Conservation (phyloP, 1,284 basidiomycete genomes). For the Cutaneotrichosporon cutaneum region DNA sequence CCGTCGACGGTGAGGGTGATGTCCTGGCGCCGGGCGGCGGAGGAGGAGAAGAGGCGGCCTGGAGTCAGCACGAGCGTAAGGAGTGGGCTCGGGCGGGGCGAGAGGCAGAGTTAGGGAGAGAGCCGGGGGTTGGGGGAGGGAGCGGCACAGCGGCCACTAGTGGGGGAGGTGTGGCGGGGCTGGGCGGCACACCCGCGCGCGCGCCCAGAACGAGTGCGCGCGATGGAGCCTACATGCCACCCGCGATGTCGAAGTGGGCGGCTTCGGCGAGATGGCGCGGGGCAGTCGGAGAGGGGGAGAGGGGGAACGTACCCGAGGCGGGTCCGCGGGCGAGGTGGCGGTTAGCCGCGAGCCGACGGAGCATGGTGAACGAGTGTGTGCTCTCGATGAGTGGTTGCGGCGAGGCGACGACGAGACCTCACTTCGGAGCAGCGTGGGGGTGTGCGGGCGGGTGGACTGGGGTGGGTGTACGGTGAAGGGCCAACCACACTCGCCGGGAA, state of each 20-base stretch:
- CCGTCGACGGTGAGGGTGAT: slow-evolving; percentile 88
- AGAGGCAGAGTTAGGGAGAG: neutral
- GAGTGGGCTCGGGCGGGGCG: too few species aligned
- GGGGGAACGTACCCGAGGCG: neutral
- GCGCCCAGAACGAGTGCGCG: too few species aligned
- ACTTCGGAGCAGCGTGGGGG: neutral
- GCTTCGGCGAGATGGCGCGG: neutral
- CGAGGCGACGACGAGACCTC: neutral
- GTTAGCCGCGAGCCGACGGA: slow-evolving; percentile 35
- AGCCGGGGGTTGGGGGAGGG: too few species aligned
- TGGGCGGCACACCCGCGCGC: neutral
- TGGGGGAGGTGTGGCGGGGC: neutral
- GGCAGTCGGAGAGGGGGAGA: neutral
- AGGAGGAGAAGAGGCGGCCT: slow-evolving; percentile 48
- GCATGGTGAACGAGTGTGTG: slow-evolving; percentile 18
- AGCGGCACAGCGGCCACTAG: neutral
- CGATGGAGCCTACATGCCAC: neutral
- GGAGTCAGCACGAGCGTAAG: slow-evolving; percentile 5
- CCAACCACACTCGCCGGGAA: neutral
- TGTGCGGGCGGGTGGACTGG: neutral
- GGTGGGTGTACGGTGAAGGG: neutral
- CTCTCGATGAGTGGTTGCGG: neutral
- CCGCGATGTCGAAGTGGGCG: neutral
- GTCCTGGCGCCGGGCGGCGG: slow-evolving; percentile 62
- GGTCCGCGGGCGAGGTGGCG: slow-evolving; percentile 30